These are phyloP conservation scores for Salix exigua DNA, from an alignment of 345 rosid genomes.

Conservation along the genomic window DNA sequence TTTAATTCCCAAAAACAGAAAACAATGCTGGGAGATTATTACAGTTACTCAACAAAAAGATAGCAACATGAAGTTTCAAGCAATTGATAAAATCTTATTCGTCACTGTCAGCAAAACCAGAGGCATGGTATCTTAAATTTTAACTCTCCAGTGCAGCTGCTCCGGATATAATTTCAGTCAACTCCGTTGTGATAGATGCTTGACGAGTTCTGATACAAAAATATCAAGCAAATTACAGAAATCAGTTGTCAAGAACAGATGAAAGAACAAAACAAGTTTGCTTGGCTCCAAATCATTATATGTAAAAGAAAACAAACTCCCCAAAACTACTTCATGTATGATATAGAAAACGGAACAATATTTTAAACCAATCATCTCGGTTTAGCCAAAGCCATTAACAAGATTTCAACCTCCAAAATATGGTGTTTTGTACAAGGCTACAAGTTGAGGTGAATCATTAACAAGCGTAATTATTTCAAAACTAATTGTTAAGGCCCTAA, in stretches of 20 bases:
- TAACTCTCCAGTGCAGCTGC: conserved; percentile 80
- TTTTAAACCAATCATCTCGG: not conserved
- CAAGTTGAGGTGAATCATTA: not conserved
- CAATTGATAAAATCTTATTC: not conserved
- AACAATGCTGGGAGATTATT: not conserved
- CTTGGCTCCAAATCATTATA: not conserved
- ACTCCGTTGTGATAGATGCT: conserved; percentile 95
- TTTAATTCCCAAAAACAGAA: not conserved
- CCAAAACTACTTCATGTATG: not conserved
- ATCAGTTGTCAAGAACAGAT: not conserved
- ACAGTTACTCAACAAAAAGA: not conserved
- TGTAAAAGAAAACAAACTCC: not conserved
- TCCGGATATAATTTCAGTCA: conserved; percentile 97
- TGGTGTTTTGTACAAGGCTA: not conserved
- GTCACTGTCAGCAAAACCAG: not conserved
- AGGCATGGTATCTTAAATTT: not conserved
- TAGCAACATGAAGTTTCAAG: not conserved
- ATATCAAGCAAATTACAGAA: not conserved
- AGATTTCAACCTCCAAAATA: not conserved
- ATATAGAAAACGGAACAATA: not conserved
- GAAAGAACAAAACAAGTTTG: not conserved
- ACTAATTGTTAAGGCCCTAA: no score
- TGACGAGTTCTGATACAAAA: conserved; percentile 78
- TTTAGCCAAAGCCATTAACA: not conserved
- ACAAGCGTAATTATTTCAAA: not conserved